Conservation (phyloP, 2,329 filamentous ascomycete genomes). For the Mycosphaerella sp. region DNA sequence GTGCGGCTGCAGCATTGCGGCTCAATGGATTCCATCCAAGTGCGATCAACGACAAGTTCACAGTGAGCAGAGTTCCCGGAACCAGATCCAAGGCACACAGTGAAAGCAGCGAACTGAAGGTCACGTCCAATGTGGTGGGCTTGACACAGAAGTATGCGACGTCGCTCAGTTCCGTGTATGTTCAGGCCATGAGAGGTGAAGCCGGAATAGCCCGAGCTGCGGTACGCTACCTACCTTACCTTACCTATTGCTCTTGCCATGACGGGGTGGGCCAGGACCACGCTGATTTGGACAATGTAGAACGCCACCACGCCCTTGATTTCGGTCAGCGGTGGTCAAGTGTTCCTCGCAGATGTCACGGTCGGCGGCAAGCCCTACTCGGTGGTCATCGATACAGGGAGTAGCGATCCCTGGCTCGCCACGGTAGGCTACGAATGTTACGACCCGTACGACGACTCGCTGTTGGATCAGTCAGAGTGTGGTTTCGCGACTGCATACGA, state of each 20-base stretch:
- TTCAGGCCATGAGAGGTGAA: constrained; percentile 24
- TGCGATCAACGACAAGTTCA: constrained; percentile 18
- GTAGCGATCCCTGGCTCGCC: constrained; percentile 45
- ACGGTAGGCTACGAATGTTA: constrained; percentile 28
- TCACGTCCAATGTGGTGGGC: constrained; percentile 25
- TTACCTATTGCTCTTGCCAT: not conserved
- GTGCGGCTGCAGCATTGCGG: constrained; percentile 10
- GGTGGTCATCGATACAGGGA: constrained; percentile 44
- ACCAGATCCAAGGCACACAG: constrained; percentile 6
- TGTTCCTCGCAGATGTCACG: constrained; percentile 30
- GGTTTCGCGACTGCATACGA: constrained; percentile 32
- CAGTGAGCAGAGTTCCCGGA: constrained; percentile 18
- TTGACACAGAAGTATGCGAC: constrained; percentile 19
- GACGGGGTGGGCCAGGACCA: not conserved
- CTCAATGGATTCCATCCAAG: constrained; percentile 8
- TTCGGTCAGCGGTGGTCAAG: constrained; percentile 25
- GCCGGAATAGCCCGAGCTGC: constrained; percentile 17
- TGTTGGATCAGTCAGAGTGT: constrained; percentile 26
- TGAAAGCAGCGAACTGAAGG: constrained; percentile 18
- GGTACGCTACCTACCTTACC: constrained; percentile 7
- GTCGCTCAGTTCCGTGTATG: constrained; percentile 27
- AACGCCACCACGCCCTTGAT: constrained; percentile 20
- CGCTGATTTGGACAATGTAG: constrained; percentile 7
- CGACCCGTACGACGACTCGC: constrained; percentile 16
- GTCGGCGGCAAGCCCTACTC: constrained; percentile 32